phyloP scores from a whole-genome alignment of 2,329 filamentous ascomycete species.

The Colletotrichum destructivum region DNA sequence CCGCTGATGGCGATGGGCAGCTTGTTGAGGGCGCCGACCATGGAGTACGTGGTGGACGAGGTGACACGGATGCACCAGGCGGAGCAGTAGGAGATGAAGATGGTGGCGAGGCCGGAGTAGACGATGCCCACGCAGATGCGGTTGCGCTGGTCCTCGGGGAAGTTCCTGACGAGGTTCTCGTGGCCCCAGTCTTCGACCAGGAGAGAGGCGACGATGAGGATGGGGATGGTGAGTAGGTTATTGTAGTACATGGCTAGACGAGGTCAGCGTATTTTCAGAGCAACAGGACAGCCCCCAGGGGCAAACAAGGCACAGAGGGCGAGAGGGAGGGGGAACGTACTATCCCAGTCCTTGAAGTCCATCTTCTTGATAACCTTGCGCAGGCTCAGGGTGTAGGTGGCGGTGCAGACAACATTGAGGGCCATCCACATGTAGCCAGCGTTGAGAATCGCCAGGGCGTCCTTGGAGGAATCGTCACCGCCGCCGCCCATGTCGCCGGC shows the following conservation, averaged over 20 bases:
- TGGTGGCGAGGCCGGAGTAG: constrained; percentile 91
- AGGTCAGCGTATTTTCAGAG: not conserved
- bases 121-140: constrained; percentile 89
- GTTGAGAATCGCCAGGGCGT: constrained; percentile 89
- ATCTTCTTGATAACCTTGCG: constrained; percentile 99
- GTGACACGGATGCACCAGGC: constrained; percentile 99
- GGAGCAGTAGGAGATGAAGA: constrained; percentile 99
- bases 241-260: constrained; percentile 96
- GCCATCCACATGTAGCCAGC: constrained; percentile 98
- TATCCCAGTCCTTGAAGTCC: constrained; percentile 99
- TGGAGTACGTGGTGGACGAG: constrained; percentile 97
- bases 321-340: constrained; percentile 69
- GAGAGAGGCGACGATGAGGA: constrained; percentile 86
- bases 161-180: constrained; percentile 87
- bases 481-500: constrained; percentile 55
- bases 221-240: constrained; percentile 95
- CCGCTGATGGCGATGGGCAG: constrained; percentile 94
- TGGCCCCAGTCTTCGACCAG: constrained; percentile 93
- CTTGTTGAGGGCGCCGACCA: constrained; percentile 99
- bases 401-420: constrained; percentile 95
- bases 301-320: not conserved
- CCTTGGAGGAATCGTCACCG: constrained; percentile 68
- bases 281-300: not conserved
- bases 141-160: constrained; percentile 86
- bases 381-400: constrained; percentile 92